Conservation (phyloP, 2,329 filamentous ascomycete genomes). For the Exophiala oligosperma region DNA sequence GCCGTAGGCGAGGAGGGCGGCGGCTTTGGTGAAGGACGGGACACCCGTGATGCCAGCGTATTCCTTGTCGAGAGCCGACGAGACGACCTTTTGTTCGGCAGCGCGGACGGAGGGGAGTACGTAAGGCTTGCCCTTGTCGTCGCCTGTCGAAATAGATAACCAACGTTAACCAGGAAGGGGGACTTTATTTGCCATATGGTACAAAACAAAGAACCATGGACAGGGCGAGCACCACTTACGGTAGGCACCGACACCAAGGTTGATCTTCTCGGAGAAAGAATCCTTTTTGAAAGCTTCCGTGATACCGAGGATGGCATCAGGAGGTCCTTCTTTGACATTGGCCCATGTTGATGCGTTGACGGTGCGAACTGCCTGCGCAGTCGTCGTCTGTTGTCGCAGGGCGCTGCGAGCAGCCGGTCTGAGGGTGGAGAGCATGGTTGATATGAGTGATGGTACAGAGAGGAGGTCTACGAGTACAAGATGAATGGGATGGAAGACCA, state of each 20-base stretch:
- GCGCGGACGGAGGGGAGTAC: slow-evolving; percentile 89
- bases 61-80: slow-evolving; percentile 66
- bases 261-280: slow-evolving; percentile 91
- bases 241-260: slow-evolving; percentile 97
- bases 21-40: slow-evolving; percentile 88
- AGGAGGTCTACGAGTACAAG: neutral
- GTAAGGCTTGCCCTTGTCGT: slow-evolving; percentile 96
- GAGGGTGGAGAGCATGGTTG: slow-evolving; percentile 48
- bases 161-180: too few relatives aligned
- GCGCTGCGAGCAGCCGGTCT: slow-evolving; percentile 44
- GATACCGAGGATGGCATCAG: slow-evolving; percentile 61
- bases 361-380: slow-evolving; percentile 37
- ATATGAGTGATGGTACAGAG: neutral
- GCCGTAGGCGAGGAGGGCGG: slow-evolving; percentile 88
- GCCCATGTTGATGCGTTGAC: slow-evolving; percentile 81
- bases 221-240: slow-evolving; percentile 50
- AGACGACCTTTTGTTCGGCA: slow-evolving; percentile 84
- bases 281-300: slow-evolving; percentile 99
- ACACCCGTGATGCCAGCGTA: slow-evolving; percentile 81
- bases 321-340: slow-evolving; percentile 88
- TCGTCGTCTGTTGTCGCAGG: slow-evolving; percentile 33
- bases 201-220: neutral
- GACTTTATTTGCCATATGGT: too few relatives aligned
- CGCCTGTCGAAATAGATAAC: slow-evolving; percentile 43
- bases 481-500: neutral